These are phyloP conservation scores for Rubia yunnanensis DNA, from an alignment of 257 asterid genomes.

Conservation along the genomic window DNA sequence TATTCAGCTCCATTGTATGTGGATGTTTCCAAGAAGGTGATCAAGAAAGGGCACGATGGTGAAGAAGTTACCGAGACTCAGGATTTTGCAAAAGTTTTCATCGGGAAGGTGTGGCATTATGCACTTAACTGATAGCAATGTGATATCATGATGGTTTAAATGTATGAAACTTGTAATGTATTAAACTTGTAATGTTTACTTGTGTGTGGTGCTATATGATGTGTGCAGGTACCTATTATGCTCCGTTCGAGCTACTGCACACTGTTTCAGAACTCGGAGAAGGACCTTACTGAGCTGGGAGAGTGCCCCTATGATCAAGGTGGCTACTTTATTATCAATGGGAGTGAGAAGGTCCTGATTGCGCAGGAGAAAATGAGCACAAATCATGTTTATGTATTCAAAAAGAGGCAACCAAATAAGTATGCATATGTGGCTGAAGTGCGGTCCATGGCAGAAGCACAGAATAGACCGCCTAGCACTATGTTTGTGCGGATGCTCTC, in stretches of 20 bases:
- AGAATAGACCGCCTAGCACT: slow-evolving; percentile 90
- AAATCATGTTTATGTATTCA: slow-evolving; percentile 91
- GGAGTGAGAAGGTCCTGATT: slow-evolving; percentile 95
- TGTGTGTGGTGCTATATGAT: slow-evolving; percentile 11
- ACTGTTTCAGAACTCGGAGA: slow-evolving; percentile 83
- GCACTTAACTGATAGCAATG: background rate
- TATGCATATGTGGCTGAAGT: slow-evolving; percentile 93
- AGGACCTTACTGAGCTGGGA: slow-evolving; percentile 97
- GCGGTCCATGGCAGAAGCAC: slow-evolving; percentile 95
- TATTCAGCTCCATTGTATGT: slow-evolving; percentile 96
- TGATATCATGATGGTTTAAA: background rate
- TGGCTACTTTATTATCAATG: slow-evolving; percentile 89
- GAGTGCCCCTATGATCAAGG: slow-evolving; percentile 99
- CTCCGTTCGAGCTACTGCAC: slow-evolving; percentile 96
- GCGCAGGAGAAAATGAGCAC: slow-evolving; percentile 99
- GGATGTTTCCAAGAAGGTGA: slow-evolving; percentile 77
- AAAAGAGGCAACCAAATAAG: slow-evolving; percentile 98
- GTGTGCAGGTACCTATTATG: slow-evolving; percentile 85
- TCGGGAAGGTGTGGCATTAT: slow-evolving; percentile 64
- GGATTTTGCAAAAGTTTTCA: slow-evolving; percentile 90
- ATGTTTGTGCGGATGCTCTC: slow-evolving; percentile 99
- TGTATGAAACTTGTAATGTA: background rate
- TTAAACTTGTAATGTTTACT: background rate
- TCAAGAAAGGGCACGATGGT: slow-evolving; percentile 96
- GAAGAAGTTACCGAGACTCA: slow-evolving; percentile 98